Conservation (phyloP, 1,284 basidiomycete genomes). For the Phylloboletellus chloephorus region DNA sequence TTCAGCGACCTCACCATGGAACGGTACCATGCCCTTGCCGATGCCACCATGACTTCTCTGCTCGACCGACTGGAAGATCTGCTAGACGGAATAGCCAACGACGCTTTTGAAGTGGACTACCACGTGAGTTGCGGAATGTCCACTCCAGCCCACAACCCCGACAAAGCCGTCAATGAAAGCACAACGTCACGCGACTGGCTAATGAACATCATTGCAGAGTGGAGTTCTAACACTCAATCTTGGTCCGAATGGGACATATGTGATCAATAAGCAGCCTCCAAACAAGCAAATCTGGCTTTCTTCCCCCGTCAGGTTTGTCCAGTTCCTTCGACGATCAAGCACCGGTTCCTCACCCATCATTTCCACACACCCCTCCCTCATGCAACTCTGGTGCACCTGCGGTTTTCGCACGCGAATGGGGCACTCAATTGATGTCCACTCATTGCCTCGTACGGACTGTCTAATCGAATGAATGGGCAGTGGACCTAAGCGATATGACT, state of each 20-base stretch:
- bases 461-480: conserved; percentile 37
- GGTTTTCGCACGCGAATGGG: conserved; percentile 6
- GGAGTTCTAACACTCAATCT: conserved; percentile 88
- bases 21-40: conserved; percentile 75
- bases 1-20: conserved; percentile 56
- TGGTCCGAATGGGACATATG: conserved; percentile 88
- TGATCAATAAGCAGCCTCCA: conserved; percentile 98
- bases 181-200: conserved; percentile 6
- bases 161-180: conserved; percentile 11
- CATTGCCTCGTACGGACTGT: neutral
- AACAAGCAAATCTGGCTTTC: conserved; percentile 99
- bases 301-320: conserved; percentile 71
- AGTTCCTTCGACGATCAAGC: conserved; percentile 1
- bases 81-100: conserved; percentile 56
- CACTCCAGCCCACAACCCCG: neutral
- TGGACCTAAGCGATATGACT: conserved; percentile 88
- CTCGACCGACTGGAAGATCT: conserved; percentile 77
- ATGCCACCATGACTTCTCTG: conserved; percentile 77
- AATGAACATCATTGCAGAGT: conserved; percentile 42
- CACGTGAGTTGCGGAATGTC: conserved; percentile 55
- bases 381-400: neutral
- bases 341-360: conserved; percentile 9
- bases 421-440: conserved; percentile 1
- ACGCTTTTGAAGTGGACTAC: conserved; percentile 87
- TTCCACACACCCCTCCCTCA: conserved; percentile 1